A percentile compares a stretch with the other conserved stretches of the same genome.
Evolutionary conservation across 352 stramenopile species (phyloP).

Genomic region (Plasmopara halstedii): DNA sequence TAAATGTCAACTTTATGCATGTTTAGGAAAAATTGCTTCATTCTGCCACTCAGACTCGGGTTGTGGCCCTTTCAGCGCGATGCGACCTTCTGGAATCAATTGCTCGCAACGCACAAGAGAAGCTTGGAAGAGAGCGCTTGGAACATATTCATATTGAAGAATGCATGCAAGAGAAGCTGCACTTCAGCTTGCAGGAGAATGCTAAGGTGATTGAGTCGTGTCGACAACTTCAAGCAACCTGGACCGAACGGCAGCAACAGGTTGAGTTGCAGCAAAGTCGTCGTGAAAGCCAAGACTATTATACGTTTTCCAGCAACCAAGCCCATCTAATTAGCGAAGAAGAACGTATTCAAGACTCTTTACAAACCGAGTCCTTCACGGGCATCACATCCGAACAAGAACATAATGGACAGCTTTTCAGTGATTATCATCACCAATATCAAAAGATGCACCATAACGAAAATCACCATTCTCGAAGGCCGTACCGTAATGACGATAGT

Average conservation of each 20-base stretch:
- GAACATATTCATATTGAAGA: slow-evolving; percentile 44
- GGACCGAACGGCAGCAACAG: slow-evolving; percentile 12
- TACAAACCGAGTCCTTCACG: slow-evolving; percentile 10
- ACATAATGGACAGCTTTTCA: slow-evolving; percentile 8
- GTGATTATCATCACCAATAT: slow-evolving; percentile 18
- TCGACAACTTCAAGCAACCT: slow-evolving; percentile 25
- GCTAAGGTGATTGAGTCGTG: slow-evolving; percentile 30
- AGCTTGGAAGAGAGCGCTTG: slow-evolving; percentile 38
- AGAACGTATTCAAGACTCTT: slow-evolving; percentile 6
- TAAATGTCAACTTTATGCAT: background rate
- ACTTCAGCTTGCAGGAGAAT: slow-evolving; percentile 44
- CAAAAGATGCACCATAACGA: background rate
- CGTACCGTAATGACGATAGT: slow-evolving; percentile 9
- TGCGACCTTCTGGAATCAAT: slow-evolving; percentile 55
- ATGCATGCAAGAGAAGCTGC: slow-evolving; percentile 35
- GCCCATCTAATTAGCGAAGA: slow-evolving; percentile 7
- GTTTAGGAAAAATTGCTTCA: slow-evolving; percentile 20
- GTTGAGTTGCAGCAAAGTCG: slow-evolving; percentile 7
- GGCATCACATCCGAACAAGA: slow-evolving; percentile 15
- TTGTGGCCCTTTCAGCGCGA: slow-evolving; percentile 32
- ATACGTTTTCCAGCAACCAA: slow-evolving; percentile 9
- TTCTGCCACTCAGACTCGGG: slow-evolving; percentile 11
- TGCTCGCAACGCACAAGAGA: slow-evolving; percentile 46
- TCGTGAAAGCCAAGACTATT: slow-evolving; percentile 11
- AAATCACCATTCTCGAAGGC: slow-evolving; percentile 7